phyloP scores from a whole-genome alignment of 495 filamentous ascomycete genomes.

The Parachaetomium inaequale region DNA sequence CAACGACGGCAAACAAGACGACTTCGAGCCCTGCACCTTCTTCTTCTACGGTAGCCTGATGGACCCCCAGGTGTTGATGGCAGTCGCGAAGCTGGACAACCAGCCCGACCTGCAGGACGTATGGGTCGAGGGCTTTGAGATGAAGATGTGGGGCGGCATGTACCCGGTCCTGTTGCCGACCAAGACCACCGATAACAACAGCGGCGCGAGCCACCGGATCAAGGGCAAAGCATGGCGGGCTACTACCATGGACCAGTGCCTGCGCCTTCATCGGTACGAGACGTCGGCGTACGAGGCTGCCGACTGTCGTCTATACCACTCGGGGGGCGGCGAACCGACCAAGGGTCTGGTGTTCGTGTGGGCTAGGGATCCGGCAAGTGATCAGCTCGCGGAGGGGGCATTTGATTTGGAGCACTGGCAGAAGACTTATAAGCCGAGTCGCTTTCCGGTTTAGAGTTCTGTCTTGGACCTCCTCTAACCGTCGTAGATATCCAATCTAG shows the following conservation, averaged over 20 bases:
- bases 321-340: not conserved
- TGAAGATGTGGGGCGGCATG: slow-evolving; percentile 3
- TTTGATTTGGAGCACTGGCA: slow-evolving; percentile 5
- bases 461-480: not conserved
- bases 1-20: not conserved
- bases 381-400: not conserved
- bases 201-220: not conserved
- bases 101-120: not conserved
- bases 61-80: slow-evolving; percentile 5
- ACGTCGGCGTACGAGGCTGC: slow-evolving; percentile 4
- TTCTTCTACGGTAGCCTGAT: slow-evolving; percentile 10
- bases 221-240: not conserved
- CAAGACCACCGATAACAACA: not conserved
- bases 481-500: too few species aligned
- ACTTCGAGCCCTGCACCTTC: slow-evolving; percentile 3
- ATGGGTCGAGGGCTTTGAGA: slow-evolving; percentile 6
- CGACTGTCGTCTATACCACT: not conserved
- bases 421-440: not conserved
- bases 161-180: slow-evolving; percentile 1
- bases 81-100: not conserved
- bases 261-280: slow-evolving; percentile 8
- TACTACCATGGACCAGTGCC: not conserved
- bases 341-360: not conserved
- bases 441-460: not conserved
- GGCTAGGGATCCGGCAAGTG: not conserved